A percentile compares a stretch with the other conserved stretches of the same genome.
Conservation (phyloP, 768 basidiomycete genomes). For the Mycena epipterygia region DNA sequence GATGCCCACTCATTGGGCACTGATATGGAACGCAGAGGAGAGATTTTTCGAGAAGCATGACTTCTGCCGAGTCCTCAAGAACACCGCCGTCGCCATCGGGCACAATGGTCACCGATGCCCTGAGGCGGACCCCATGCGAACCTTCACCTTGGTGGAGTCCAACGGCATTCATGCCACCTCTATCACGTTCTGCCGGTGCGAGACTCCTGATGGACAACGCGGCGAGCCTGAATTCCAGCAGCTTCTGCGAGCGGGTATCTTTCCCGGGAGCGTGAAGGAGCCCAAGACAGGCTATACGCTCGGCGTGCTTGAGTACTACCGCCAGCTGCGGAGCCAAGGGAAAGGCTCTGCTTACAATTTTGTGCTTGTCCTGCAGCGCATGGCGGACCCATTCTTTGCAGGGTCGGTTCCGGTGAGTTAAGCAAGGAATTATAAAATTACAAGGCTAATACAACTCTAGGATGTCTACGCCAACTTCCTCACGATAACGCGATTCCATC, state of each 20-base stretch:
- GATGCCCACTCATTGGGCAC: constrained; percentile 24
- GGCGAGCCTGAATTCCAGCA: constrained; percentile 19
- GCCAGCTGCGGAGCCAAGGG: constrained; percentile 17
- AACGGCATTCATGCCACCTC: constrained; percentile 33
- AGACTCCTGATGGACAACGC: neutral
- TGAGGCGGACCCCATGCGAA: neutral
- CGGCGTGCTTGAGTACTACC: too few relatives aligned
- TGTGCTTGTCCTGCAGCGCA: constrained; percentile 26
- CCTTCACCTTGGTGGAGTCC: constrained; percentile 28
- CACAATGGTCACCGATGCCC: constrained; percentile 23
- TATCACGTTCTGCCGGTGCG: constrained; percentile 22
- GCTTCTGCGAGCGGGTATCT: constrained; percentile 21
- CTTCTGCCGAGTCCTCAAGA: constrained; percentile 15
- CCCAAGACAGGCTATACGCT: too few relatives aligned
- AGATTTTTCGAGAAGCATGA: constrained; percentile 23
- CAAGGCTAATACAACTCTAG: neutral
- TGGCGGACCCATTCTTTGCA: too few relatives aligned
- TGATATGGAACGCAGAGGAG: constrained; percentile 15
- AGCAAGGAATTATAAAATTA: neutral
- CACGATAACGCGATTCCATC: constrained; percentile 12
- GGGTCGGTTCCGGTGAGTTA: constrained; percentile 15
- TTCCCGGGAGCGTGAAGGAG: too few relatives aligned
- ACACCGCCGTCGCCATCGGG: neutral
- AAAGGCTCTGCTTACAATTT: constrained; percentile 24
- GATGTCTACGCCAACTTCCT: constrained; percentile 25